phyloP scores from a whole-genome alignment of 2,329 filamentous ascomycete genomes.

The Purpureocillium takamizusanense region DNA sequence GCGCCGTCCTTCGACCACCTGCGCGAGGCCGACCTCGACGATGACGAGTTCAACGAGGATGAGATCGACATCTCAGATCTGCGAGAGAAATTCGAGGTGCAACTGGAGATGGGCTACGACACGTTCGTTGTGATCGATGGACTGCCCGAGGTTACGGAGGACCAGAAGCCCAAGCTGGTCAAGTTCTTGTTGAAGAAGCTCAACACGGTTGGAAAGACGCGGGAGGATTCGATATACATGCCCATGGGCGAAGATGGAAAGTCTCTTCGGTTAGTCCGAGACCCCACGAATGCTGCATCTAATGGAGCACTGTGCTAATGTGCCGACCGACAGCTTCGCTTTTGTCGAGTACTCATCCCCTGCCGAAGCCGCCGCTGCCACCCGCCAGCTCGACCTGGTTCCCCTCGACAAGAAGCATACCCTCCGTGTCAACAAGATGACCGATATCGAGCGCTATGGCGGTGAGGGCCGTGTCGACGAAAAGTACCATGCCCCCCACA shows the following conservation, averaged over 20 bases:
- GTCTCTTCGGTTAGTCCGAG: slow-evolving; percentile 64
- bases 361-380: slow-evolving; percentile 80
- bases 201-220: slow-evolving; percentile 72
- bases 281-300: background rate
- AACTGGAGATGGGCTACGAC: slow-evolving; percentile 91
- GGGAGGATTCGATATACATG: slow-evolving; percentile 88
- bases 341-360: slow-evolving; percentile 94
- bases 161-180: slow-evolving; percentile 86
- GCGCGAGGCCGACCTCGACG: slow-evolving; percentile 79
- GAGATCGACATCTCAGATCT: slow-evolving; percentile 95
- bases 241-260: slow-evolving; percentile 80
- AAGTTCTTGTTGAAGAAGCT: slow-evolving; percentile 96
- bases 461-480: slow-evolving; percentile 90
- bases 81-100: slow-evolving; percentile 88
- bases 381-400: slow-evolving; percentile 77
- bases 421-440: slow-evolving; percentile 93
- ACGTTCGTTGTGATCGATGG: slow-evolving; percentile 95
- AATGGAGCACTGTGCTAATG: slow-evolving; percentile 4
- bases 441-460: slow-evolving; percentile 93
- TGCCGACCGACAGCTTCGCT: slow-evolving; percentile 59
- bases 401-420: slow-evolving; percentile 96
- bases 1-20: slow-evolving; percentile 83
- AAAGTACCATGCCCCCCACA: slow-evolving; percentile 72
- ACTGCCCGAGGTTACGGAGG: slow-evolving; percentile 79
- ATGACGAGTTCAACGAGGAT: slow-evolving; percentile 81